These are phyloP conservation scores for Berkeleyomyces basicola DNA, from an alignment of 2,329 filamentous ascomycete species.

Conservation along the genomic window DNA sequence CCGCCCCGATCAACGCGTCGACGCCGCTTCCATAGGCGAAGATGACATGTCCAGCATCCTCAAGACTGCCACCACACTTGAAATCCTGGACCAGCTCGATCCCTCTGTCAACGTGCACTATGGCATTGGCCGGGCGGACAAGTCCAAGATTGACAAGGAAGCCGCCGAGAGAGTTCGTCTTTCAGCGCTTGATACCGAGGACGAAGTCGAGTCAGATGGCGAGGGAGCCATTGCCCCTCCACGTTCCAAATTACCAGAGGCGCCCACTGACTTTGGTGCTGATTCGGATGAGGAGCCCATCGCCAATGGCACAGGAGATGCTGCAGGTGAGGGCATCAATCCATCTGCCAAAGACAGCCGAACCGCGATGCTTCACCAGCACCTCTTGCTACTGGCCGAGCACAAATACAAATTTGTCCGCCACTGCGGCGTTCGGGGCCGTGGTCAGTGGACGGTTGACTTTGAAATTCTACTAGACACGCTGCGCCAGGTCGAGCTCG, in stretches of 20 bases:
- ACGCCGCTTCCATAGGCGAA: conserved; percentile 21
- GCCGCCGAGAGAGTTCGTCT: conserved; percentile 31
- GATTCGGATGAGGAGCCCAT: conserved; percentile 19
- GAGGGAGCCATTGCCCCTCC: not conserved
- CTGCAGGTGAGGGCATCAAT: conserved; percentile 17
- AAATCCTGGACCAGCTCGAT: conserved; percentile 38
- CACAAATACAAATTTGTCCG: conserved; percentile 52
- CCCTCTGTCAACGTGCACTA: conserved; percentile 34
- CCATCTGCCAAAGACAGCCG: conserved; percentile 30
- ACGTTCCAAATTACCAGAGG: not conserved
- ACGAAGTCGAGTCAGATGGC: conserved; percentile 20
- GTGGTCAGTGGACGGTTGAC: conserved; percentile 68
- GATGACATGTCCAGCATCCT: conserved; percentile 20
- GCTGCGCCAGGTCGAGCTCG: conserved; percentile 62
- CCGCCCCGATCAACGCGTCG: conserved; percentile 37
- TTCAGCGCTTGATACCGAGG: conserved; percentile 22
- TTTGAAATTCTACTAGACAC: conserved; percentile 55
- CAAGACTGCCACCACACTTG: conserved; percentile 32
- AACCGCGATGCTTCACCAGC: conserved; percentile 30
- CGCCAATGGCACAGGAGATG: conserved; percentile 27
- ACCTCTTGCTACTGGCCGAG: conserved; percentile 55
- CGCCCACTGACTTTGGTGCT: not conserved
- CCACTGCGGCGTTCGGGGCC: conserved; percentile 44
- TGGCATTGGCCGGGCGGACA: conserved; percentile 40
- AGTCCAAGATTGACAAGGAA: conserved; percentile 29